phyloP scores from a whole-genome alignment of 1,284 basidiomycete species.

The Phaffia rhodozyma region DNA sequence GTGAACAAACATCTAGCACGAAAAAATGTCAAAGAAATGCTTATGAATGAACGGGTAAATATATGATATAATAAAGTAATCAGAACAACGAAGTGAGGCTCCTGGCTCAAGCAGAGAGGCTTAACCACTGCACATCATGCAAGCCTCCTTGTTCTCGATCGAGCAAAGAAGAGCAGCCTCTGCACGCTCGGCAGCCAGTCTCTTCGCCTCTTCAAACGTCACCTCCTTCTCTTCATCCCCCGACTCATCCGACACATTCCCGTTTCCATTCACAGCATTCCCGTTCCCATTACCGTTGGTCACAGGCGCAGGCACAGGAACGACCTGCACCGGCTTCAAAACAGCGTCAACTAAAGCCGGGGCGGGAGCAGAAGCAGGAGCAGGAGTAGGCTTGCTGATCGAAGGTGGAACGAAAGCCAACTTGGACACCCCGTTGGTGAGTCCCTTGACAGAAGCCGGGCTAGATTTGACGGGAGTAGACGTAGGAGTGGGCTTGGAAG shows the following conservation, averaged over 20 bases:
- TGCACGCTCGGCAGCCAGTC: slow-evolving; percentile 35
- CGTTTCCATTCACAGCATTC: slow-evolving; percentile 25
- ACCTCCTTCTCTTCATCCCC: slow-evolving; percentile 33
- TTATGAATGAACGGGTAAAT: no score
- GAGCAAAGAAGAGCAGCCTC: slow-evolving; percentile 23
- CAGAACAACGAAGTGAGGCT: not conserved
- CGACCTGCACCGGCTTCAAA: slow-evolving; percentile 9
- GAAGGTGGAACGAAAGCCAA: slow-evolving; percentile 19
- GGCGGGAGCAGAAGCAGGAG: slow-evolving; percentile 14
- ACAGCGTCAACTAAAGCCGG: slow-evolving; percentile 24
- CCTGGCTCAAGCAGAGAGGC: not conserved
- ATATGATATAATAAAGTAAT: not conserved
- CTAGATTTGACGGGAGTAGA: slow-evolving; percentile 20
- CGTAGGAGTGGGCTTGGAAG: slow-evolving; percentile 16
- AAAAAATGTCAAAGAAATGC: no score
- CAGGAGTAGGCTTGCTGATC: slow-evolving; percentile 12
- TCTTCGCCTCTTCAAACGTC: slow-evolving; percentile 38
- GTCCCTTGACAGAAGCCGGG: slow-evolving; percentile 4
- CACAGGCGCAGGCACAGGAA: slow-evolving; percentile 19
- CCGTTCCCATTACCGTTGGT: slow-evolving; percentile 1
- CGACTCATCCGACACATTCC: slow-evolving; percentile 35
- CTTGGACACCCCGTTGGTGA: slow-evolving; percentile 15
- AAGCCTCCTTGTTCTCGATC: slow-evolving; percentile 38
- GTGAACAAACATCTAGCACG: not conserved
- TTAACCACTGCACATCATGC: slow-evolving; percentile 37